Evolutionary conservation across 805 yeast genomes (phyloP).

Genomic region (Candida sakaeoensis): DNA sequence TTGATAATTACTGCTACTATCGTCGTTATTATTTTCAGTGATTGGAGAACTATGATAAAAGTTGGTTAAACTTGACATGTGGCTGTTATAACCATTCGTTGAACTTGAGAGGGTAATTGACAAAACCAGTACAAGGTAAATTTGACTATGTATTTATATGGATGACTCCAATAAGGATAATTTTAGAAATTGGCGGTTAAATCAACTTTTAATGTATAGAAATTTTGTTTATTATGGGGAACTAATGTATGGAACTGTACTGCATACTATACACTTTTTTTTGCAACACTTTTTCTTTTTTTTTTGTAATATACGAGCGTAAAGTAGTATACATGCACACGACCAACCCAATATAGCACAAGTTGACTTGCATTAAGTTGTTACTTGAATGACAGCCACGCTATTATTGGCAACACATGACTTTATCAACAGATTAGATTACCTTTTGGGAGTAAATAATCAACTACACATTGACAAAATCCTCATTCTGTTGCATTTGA

Average conservation of each 20-base stretch:
- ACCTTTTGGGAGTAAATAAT: neutral
- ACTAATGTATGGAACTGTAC: neutral
- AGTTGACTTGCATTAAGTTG: neutral
- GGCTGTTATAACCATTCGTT: neutral
- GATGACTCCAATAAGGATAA: no score
- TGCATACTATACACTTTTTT: conserved; percentile 1
- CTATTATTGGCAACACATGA: neutral
- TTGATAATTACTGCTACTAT: neutral
- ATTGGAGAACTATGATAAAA: neutral
- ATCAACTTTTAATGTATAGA: neutral
- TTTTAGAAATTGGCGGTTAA: conserved; percentile 1
- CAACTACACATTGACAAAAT: conserved; percentile 21
- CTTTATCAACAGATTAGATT: no score
- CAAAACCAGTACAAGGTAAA: no score
- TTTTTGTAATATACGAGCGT: neutral
- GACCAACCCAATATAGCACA: neutral
- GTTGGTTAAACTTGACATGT: conserved; percentile 4
- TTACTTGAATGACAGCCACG: conserved; percentile 3
- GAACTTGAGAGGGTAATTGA: no score
- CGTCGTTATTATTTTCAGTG: neutral
- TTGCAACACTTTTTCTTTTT: conserved; percentile 7
- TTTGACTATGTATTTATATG: no score
- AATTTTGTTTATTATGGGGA: neutral
- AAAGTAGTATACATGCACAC: neutral
- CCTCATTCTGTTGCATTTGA: conserved; percentile 21